phyloP scores from a whole-genome alignment of 164 flowering plant species.

The Saururus chinensis region DNA sequence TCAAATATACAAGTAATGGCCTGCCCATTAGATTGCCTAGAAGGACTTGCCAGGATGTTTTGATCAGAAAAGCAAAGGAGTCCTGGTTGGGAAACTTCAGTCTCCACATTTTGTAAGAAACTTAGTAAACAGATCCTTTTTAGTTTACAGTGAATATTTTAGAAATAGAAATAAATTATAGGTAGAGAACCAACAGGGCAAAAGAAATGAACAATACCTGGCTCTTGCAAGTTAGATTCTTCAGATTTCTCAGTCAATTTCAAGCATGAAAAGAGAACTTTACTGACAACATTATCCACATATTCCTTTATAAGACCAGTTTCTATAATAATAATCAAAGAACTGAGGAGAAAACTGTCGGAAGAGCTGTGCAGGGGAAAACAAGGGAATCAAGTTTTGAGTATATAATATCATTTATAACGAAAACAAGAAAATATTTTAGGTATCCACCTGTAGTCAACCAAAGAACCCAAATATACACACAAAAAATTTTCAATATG shows the following conservation, averaged over 20 bases:
- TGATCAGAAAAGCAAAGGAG: no score
- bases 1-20: no score
- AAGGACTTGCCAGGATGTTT: no score
- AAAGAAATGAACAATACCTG: conserved; percentile 31
- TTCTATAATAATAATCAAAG: conserved; percentile 43
- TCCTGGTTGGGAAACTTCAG: no score
- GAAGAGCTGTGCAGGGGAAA: conserved; percentile 44
- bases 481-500: conserved; percentile 58
- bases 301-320: conserved; percentile 36
- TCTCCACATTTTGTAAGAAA: no score
- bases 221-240: conserved; percentile 22
- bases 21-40: no score
- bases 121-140: no score
- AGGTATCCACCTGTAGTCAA: conserved; percentile 42
- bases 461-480: conserved; percentile 56
- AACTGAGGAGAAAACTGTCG: conserved; percentile 31
- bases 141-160: no score
- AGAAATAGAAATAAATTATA: no score
- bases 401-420: background rate
- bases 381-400: conserved; percentile 4
- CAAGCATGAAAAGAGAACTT: conserved; percentile 40
- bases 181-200: background rate
- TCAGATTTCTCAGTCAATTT: conserved; percentile 24
- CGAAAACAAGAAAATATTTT: background rate
- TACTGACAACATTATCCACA: conserved; percentile 37